Conservation (phyloP, 106 monocot genomes). For the Dendrobium catenatum region DNA sequence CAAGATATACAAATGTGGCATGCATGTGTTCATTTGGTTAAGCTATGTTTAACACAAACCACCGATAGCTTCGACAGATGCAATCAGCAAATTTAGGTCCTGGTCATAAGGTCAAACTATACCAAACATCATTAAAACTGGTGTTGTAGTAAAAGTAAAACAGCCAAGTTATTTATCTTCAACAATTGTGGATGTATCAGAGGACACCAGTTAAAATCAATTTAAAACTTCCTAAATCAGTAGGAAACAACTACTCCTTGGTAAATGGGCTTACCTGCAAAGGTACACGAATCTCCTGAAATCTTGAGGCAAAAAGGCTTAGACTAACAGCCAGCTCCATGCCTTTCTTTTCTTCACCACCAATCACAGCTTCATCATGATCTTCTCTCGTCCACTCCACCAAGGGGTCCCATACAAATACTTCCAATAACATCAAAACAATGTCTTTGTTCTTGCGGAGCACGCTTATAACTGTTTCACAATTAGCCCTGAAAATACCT, state of each 20-base stretch:
- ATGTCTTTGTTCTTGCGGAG: conserved; percentile 89
- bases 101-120: neutral
- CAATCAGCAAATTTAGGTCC: neutral
- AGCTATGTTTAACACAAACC: neutral
- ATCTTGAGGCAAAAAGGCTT: conserved; percentile 89
- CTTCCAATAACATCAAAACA: conserved; percentile 83
- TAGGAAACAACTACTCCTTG: neutral
- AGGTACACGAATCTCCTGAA: conserved; percentile 90
- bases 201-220: neutral
- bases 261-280: conserved; percentile 53
- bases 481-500: conserved; percentile 77
- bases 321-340: conserved; percentile 98
- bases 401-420: conserved; percentile 97
- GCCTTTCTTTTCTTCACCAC: conserved; percentile 97
- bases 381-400: conserved; percentile 95
- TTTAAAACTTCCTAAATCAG: neutral
- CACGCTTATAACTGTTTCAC: conserved; percentile 60
- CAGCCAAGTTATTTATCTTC: neutral
- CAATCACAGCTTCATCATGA: conserved; percentile 89
- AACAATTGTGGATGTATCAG: neutral
- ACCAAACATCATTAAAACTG: neutral
- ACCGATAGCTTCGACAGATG: neutral
- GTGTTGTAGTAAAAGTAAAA: neutral
- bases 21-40: neutral
- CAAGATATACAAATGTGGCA: neutral